A percentile compares a stretch with the other conserved stretches of the same genome.
Evolutionary conservation across 2,329 filamentous ascomycete species (phyloP).

Genomic region (Penicillium sp.): DNA sequence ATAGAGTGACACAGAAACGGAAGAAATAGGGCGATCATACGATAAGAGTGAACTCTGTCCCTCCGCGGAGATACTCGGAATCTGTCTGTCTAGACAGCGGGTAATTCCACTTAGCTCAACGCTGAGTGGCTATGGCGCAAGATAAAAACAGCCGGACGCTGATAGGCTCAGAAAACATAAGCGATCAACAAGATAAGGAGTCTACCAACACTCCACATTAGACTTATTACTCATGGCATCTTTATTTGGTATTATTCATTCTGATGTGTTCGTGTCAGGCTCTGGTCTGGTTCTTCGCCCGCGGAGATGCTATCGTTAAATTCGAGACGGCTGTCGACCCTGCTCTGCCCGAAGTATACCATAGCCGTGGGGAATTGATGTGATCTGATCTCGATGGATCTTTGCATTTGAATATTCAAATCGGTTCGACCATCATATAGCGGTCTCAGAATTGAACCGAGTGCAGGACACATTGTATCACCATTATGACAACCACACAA

Average conservation of each 20-base stretch:
- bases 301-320: slow-evolving; percentile 9
- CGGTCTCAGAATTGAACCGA: background rate
- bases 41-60: slow-evolving; percentile 10
- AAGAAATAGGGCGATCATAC: slow-evolving; percentile 12
- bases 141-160: slow-evolving; percentile 7
- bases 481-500: slow-evolving; percentile 32
- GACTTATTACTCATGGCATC: background rate
- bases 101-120: background rate
- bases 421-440: background rate
- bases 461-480: slow-evolving; percentile 2
- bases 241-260: background rate
- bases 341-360: background rate
- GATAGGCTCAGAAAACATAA: background rate
- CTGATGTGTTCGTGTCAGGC: background rate
- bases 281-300: background rate
- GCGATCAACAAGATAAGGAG: background rate
- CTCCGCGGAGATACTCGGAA: slow-evolving; percentile 24
- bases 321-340: background rate
- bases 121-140: slow-evolving; percentile 6
- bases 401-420: background rate
- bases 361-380: background rate
- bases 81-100: background rate
- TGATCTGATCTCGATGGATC: background rate
- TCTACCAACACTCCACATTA: background rate
- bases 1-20: slow-evolving; percentile 6